Base-by-base conservation (phyloP, 768 basidiomycete genomes). In the Infundibulicybe gibba region DNA sequence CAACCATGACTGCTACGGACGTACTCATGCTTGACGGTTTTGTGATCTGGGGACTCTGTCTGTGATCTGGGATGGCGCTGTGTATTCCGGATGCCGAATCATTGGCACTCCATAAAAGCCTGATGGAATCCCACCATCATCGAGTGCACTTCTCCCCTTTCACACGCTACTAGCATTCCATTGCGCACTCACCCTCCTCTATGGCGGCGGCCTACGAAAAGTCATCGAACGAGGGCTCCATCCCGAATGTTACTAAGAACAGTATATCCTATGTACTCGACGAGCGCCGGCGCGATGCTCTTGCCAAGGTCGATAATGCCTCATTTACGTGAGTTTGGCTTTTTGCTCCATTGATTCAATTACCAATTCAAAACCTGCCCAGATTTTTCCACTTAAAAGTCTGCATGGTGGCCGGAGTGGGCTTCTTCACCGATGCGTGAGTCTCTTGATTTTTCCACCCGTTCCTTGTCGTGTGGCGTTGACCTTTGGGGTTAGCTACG, bases 361-460 rank as follows among this genome's bases (percentile, higher is more conserved):
- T 39, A 44, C 39, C 42, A 48, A 34, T 49, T 25, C 48, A 38
- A 33, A 2, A 43, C 38, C 40, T 52, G 32, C 48, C 32, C 43
- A 48, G 87, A 6, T 88, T 85, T 83, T 93, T 92, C 71, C 92
- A 94, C 57, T 81, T 85, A 47, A 92, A 90, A 64, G 76, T 84
- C 50, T 81, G 79, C 55, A 53, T 80, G 47, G 78, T 79, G 33
- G 70, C 89, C 2, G 90, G 92, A 55, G 86, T 86, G 9, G 92
- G 92, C 20, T 94, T 94, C 76, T 94, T 93, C 74, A 92, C 92
- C 41, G 91, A 90, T 68, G 82, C 85, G 79, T 83, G 54, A 55
- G 77, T 64, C 39, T n/a, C 17, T 46, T 40, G 21, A 14, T 38
- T 15, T 13, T 32, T 41, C 32, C 40, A 13, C 16, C 35, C 40